A percentile compares a stretch with the other conserved stretches of the same genome.
Conservation (phyloP, 1,284 basidiomycete genomes). For the Leccinum fuscescens region DNA sequence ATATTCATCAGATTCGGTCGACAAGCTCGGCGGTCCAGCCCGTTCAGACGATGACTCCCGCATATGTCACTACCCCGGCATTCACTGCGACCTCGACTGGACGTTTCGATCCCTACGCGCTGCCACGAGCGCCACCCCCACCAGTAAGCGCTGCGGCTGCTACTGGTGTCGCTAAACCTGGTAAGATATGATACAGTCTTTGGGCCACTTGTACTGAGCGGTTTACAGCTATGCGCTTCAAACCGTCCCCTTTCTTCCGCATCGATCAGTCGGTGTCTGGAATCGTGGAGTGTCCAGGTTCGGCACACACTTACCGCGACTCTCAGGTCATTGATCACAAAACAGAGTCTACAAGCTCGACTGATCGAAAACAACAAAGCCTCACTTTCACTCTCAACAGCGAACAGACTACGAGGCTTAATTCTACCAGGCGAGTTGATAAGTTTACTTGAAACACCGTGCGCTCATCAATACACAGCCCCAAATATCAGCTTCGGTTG, state of each 20-base stretch:
- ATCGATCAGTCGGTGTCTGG: slow-evolving; percentile 63
- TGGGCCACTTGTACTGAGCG: slow-evolving; percentile 8
- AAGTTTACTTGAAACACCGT: slow-evolving; percentile 3
- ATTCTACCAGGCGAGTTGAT: slow-evolving; percentile 44
- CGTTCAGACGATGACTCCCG: slow-evolving; percentile 19
- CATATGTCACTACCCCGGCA: slow-evolving; percentile 23
- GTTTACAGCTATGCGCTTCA: slow-evolving; percentile 66
- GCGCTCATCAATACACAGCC: slow-evolving; percentile 38
- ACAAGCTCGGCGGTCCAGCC: slow-evolving; percentile 29
- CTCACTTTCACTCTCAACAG: slow-evolving; percentile 60
- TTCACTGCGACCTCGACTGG: slow-evolving; percentile 29
- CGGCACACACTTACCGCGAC: slow-evolving; percentile 11
- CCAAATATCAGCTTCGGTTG: slow-evolving; percentile 78
- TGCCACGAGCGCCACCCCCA: slow-evolving; percentile 48
- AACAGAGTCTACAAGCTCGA: slow-evolving; percentile 72
- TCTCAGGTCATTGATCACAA: slow-evolving; percentile 19
- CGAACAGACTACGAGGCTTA: slow-evolving; percentile 65
- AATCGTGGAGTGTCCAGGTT: slow-evolving; percentile 75
- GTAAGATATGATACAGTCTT: slow-evolving; percentile 18
- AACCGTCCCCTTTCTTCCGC: slow-evolving; percentile 74
- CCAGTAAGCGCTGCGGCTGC: slow-evolving; percentile 36
- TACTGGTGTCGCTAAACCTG: slow-evolving; percentile 30
- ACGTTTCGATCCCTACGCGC: slow-evolving; percentile 65
- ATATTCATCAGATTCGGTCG: slow-evolving; percentile 28
- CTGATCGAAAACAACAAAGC: slow-evolving; percentile 67